Evolutionary conservation across 1,284 basidiomycete genomes (phyloP), one percentile per base, ranked within the genome.

Genomic region (Trichosporon sp.): DNA sequence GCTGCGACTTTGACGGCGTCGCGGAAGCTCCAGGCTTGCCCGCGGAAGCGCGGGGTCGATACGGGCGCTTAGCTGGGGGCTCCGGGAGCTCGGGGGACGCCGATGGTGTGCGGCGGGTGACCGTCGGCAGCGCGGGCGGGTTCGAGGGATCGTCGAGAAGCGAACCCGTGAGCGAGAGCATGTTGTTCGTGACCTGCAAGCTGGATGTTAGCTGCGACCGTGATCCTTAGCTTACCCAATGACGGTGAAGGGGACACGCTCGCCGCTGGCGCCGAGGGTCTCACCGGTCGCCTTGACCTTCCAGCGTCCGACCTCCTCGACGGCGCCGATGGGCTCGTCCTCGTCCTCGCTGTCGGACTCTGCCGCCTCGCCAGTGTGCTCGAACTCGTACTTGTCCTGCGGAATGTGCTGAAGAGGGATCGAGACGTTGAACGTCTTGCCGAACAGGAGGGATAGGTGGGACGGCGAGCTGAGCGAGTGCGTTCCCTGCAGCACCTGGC

Each of bases 371-470:
- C 69, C 66, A 14, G 73, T 89, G 68, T 93, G 88, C 75, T 96
- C 91, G 72, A 95, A 98, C 67, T 89, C 86, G 87, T 90, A 98
- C 60, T 86, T 80, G 56, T 90, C 88, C 23, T 80, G 83, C 3
- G 88, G 91, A 73, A 99, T 92, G 78, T 99, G 95, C 73, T 91
- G 86, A 61, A 91, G 87, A 0, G 94, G 92, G 78, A 99, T 97
- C 8, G 93, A 95, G 14, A 93, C 92, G 79, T 99, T 99, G 84
- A 99, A 99, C 7, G 92, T 95, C 62, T 89, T 89, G 73, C 96
- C 92, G 4, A 97, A 84, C 60, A 99, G 89, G 11, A 99, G 83
- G 0, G 94, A 93, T 61, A 99, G 85, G 74, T 98, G 95, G 65
- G 95, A 94, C 0, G 95, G 94, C 1, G 94, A 96, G 65, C 87